A percentile compares a stretch with the other conserved stretches of the same genome.
These are phyloP conservation scores for Naganishia vaughanmartiniae DNA, from an alignment of 768 basidiomycete genomes.

Conservation along the genomic window DNA sequence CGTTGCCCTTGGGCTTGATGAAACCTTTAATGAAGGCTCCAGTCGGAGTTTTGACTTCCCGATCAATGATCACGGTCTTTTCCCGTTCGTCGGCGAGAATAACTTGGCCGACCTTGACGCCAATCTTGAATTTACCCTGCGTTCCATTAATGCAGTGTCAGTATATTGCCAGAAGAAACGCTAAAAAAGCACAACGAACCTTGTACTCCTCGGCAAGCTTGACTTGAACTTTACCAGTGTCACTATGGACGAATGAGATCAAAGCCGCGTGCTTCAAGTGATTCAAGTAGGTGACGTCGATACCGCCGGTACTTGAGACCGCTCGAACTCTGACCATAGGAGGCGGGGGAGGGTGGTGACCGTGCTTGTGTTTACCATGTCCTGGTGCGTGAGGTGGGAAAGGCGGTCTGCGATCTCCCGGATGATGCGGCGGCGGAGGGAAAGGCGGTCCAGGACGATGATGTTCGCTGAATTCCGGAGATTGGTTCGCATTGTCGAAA, in stretches of 20 bases:
- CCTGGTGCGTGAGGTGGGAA: neutral
- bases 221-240: slow-evolving; percentile 29
- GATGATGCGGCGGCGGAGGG: slow-evolving; percentile 26
- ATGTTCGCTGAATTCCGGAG: neutral
- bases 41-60: slow-evolving; percentile 22
- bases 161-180: no score
- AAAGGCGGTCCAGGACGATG: slow-evolving; percentile 9
- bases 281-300: slow-evolving; percentile 23
- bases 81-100: slow-evolving; percentile 22
- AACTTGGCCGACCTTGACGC: slow-evolving; percentile 25
- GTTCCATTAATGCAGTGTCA: neutral
- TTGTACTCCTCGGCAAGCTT: slow-evolving; percentile 24
- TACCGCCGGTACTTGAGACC: slow-evolving; percentile 22
- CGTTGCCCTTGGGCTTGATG: neutral
- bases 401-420: neutral
- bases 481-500: neutral
- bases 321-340: slow-evolving; percentile 7
- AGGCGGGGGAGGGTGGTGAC: slow-evolving; percentile 16
- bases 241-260: slow-evolving; percentile 14
- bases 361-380: neutral
- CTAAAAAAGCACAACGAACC: neutral
- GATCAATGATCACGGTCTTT: slow-evolving; percentile 27
- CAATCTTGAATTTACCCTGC: slow-evolving; percentile 25
- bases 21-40: slow-evolving; percentile 29
- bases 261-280: slow-evolving; percentile 18